Base-by-base conservation (phyloP, 176 grass and related monocot species). In the Echinochloa phyllopogon region DNA sequence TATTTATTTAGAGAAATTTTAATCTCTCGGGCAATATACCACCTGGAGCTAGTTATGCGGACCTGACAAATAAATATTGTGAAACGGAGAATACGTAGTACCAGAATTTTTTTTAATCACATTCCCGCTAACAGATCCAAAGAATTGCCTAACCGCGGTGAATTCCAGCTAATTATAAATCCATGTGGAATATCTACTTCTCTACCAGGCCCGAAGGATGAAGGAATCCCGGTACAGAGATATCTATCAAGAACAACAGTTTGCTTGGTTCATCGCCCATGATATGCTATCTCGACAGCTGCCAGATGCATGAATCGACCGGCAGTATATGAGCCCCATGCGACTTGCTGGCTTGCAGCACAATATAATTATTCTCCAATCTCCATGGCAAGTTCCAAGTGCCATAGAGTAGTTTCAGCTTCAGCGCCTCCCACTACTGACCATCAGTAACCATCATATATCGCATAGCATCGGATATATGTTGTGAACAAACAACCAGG, bases 301-400 rank as follows among this genome's bases (percentile, higher is more conserved):
- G 55, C 55, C 5, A 62, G 17, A 64, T 40, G 52, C 84, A 86
- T 52, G 76, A 56, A 78, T 85, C 10, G 59, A 81, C 58, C 9
- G 25, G 60, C 6, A 33, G 65, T 3, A 76, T 10, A n/a, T 25
- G 6, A 65, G 50, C 0, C 5, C 23, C 37, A 14, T 25, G 15
- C 33, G 7, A 66, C 10, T 36, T 57, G 62, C 60, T n/a, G n/a
- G 63, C 21, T 43, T 27, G 65, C 65, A 82, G 65, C 47, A 57
- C 24, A 81, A 47, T 87, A 42, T 33, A 33, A 33, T 86, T 80
- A 70, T 82, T 82, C 79, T 70, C 39, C 37, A 56, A 27, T 74
- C 69, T 66, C 24, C 39, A 38, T 74, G 10, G 59, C 77, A 17
- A 18, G 58, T 56, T 48, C 57, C 69, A 45, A 8, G 25, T 39